These are phyloP conservation scores for Smallanthus sonchifolius DNA, from an alignment of 129 eudicot genomes.

Conservation along the genomic window DNA sequence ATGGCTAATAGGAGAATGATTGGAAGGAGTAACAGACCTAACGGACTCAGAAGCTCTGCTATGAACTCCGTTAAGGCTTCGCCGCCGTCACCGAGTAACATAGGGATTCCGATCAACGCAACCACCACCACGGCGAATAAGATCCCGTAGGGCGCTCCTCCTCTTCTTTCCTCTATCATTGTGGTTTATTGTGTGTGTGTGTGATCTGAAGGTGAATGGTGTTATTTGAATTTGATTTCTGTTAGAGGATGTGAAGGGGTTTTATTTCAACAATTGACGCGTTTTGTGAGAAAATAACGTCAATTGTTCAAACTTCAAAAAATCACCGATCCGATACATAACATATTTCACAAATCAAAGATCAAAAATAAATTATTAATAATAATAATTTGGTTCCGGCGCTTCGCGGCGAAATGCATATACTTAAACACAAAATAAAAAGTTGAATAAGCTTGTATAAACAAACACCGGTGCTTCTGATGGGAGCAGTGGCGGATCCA, in stretches of 20 bases:
- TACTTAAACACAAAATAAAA: no score
- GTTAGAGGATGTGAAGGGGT: neutral
- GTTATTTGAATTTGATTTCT: no score
- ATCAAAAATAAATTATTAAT: no score
- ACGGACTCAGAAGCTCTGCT: conserved; percentile 70
- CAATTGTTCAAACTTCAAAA: no score
- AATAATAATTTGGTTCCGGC: no score
- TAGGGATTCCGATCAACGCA: conserved; percentile 46
- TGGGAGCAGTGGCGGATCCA: no score
- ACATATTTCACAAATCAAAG: no score
- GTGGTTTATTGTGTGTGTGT: neutral
- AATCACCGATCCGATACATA: neutral
- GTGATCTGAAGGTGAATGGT: neutral
- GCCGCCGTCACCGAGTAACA: conserved; percentile 66
- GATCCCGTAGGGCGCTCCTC: conserved; percentile 67
- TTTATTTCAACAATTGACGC: neutral
- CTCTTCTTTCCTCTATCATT: conserved; percentile 60
- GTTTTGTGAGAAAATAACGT: neutral
- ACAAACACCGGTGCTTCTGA: no score
- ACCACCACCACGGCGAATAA: conserved; percentile 68
- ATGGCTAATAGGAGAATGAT: conserved; percentile 62
- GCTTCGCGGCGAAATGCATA: no score
- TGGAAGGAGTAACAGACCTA: conserved; percentile 80
- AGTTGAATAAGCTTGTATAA: no score
- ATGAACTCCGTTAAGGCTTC: conserved; percentile 75